Percentiles rank a stretch among this genome's conserved stretches.
These are phyloP conservation scores for Salix exigua DNA, from an alignment of 345 rosid species.

Conservation along the genomic window DNA sequence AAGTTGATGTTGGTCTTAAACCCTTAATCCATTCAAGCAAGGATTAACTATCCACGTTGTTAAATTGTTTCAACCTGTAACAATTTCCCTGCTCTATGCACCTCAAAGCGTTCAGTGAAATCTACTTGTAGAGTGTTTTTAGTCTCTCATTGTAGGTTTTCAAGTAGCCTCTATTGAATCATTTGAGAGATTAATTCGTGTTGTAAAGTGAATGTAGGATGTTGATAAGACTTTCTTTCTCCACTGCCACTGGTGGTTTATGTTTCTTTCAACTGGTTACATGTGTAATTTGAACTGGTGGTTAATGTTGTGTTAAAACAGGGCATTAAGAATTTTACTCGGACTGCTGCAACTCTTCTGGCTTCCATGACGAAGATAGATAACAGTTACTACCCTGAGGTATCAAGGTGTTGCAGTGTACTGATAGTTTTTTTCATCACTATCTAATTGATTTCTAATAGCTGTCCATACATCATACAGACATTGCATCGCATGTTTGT, in stretches of 20 bases:
- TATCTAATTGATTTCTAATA: constrained; percentile 15
- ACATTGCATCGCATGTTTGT: constrained; percentile 83
- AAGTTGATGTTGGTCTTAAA: neutral
- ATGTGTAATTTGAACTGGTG: constrained; percentile 23
- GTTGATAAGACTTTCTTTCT: neutral
- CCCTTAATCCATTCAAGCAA: neutral
- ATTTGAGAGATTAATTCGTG: neutral
- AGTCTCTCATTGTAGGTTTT: neutral
- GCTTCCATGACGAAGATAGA: constrained; percentile 76
- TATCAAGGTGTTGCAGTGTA: constrained; percentile 22
- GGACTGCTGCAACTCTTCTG: constrained; percentile 81
- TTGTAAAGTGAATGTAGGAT: neutral
- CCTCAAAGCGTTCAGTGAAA: neutral
- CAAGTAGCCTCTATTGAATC: neutral
- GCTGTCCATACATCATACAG: constrained; percentile 37
- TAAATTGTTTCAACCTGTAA: neutral
- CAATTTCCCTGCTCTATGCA: neutral
- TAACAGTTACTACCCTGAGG: constrained; percentile 92
- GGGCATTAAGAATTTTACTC: constrained; percentile 89
- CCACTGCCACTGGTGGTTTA: neutral
- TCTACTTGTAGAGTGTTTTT: neutral
- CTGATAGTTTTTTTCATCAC: constrained; percentile 1
- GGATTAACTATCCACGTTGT: constrained; percentile 5
- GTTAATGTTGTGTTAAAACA: constrained; percentile 32
- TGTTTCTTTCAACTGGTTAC: neutral